Evolutionary conservation across 106 monocot genomes (phyloP).

Genomic region (Apostasia shenzhenica): DNA sequence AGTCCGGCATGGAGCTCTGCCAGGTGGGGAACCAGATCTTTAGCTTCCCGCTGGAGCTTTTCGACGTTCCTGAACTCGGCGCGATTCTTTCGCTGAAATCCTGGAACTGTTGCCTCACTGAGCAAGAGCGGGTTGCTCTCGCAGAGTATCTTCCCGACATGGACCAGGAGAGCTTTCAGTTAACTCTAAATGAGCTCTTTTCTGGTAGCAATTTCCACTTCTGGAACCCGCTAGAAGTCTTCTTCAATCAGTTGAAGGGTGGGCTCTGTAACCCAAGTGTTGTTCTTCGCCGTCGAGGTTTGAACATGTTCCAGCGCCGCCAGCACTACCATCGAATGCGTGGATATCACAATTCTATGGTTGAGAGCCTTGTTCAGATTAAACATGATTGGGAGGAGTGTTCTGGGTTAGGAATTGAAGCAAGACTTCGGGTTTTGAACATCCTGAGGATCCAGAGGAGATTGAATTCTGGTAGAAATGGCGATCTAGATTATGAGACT

Average conservation of each 20-base stretch:
- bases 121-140: slow-evolving; percentile 61
- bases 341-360: slow-evolving; percentile 73
- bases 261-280: slow-evolving; percentile 65
- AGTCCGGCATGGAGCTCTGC: slow-evolving; percentile 44
- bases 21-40: slow-evolving; percentile 68
- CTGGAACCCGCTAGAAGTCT: slow-evolving; percentile 28
- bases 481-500: slow-evolving; percentile 19
- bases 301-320: slow-evolving; percentile 35
- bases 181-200: slow-evolving; percentile 62
- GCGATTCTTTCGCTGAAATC: slow-evolving; percentile 34
- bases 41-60: slow-evolving; percentile 53
- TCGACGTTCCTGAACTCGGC: slow-evolving; percentile 25
- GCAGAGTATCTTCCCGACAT: slow-evolving; percentile 65
- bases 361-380: slow-evolving; percentile 39
- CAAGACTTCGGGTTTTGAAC: slow-evolving; percentile 38
- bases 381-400: slow-evolving; percentile 46
- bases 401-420: slow-evolving; percentile 50
- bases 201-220: slow-evolving; percentile 65
- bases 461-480: slow-evolving; percentile 16
- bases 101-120: slow-evolving; percentile 53
- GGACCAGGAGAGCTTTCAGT: slow-evolving; percentile 50
- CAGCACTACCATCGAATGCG: slow-evolving; percentile 56
- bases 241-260: slow-evolving; percentile 19
- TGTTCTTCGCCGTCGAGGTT: slow-evolving; percentile 36
- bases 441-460: slow-evolving; percentile 29